These are phyloP conservation scores for Aspergillus biplanus DNA, from an alignment of 495 filamentous ascomycete genomes.

Conservation along the genomic window DNA sequence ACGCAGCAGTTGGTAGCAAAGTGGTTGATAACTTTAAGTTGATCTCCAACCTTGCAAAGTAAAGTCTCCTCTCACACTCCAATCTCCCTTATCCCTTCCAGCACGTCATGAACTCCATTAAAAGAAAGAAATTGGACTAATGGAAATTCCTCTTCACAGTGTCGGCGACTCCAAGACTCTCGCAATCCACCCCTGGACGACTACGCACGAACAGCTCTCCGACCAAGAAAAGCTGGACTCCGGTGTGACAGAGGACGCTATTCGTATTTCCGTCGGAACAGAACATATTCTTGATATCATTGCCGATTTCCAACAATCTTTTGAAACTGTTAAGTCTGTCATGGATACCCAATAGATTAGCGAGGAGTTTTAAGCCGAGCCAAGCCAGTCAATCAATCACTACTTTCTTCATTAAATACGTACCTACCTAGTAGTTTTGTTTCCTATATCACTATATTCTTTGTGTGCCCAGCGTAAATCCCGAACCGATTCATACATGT, in stretches of 20 bases:
- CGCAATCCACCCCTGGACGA: conserved; percentile 95
- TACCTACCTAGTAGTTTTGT: too few relatives aligned
- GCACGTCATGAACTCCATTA: neutral
- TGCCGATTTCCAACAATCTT: conserved; percentile 92
- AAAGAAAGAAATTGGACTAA: neutral
- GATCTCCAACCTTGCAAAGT: conserved; percentile 90
- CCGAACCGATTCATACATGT: too few relatives aligned
- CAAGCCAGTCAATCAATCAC: too few relatives aligned
- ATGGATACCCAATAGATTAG: neutral
- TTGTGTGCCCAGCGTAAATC: too few relatives aligned
- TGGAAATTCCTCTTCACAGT: conserved; percentile 36
- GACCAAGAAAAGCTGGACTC: conserved; percentile 81
- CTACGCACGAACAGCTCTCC: conserved; percentile 91
- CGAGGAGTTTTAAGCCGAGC: too few relatives aligned
- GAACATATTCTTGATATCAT: conserved; percentile 99
- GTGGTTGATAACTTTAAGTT: conserved; percentile 95
- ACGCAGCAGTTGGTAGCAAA: conserved; percentile 75
- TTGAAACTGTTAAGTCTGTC: conserved; percentile 56
- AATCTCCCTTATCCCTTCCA: neutral
- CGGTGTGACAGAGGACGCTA: conserved; percentile 89
- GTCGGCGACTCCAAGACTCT: conserved; percentile 80
- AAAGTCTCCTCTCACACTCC: conserved; percentile 21
- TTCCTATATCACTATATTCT: too few relatives aligned
- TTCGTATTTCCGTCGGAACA: conserved; percentile 94
- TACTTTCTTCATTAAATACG: too few relatives aligned